Evolutionary conservation across 176 grass and related monocot species (phyloP).

Genomic region (Poa annua): DNA sequence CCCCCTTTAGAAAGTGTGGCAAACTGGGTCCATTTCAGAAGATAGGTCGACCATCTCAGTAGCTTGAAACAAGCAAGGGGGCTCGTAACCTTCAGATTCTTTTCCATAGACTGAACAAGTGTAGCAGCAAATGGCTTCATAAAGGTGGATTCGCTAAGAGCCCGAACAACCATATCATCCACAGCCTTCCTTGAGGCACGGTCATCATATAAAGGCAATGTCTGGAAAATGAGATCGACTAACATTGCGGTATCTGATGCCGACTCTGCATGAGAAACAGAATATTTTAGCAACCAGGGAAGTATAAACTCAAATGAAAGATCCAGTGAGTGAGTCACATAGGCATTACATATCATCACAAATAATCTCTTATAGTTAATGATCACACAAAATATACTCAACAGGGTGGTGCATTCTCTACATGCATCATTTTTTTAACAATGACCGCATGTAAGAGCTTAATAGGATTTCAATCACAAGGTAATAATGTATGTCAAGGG

Average conservation of each 20-base stretch:
- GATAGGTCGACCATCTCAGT: constrained; percentile 87
- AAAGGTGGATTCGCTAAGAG: constrained; percentile 67
- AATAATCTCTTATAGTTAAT: constrained; percentile 8
- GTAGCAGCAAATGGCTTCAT: constrained; percentile 76
- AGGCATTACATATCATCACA: constrained; percentile 6
- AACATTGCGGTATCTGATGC: constrained; percentile 56
- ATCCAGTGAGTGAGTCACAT: not conserved
- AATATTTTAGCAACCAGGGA: not conserved
- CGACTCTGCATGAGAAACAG: constrained; percentile 48
- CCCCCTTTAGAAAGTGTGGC: constrained; percentile 79
- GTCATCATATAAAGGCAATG: constrained; percentile 86
- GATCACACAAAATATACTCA: not conserved
- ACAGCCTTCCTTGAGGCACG: constrained; percentile 84
- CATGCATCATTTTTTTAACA: not conserved
- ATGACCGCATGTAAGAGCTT: constrained; percentile 17
- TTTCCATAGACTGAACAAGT: constrained; percentile 92
- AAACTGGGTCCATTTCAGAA: constrained; percentile 89
- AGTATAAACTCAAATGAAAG: constrained; percentile 1
- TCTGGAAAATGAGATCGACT: constrained; percentile 90
- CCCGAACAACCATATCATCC: constrained; percentile 78
- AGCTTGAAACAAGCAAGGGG: constrained; percentile 79
- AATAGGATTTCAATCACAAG: constrained; percentile 8
- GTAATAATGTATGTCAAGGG: constrained; percentile 7
- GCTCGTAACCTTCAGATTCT: constrained; percentile 69
- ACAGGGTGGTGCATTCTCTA: constrained; percentile 3